Evolutionary conservation across 768 basidiomycete species (phyloP), one percentile per base, ranked within the genome.

Genomic region (Tylopilus plumbeoviolaceoides): DNA sequence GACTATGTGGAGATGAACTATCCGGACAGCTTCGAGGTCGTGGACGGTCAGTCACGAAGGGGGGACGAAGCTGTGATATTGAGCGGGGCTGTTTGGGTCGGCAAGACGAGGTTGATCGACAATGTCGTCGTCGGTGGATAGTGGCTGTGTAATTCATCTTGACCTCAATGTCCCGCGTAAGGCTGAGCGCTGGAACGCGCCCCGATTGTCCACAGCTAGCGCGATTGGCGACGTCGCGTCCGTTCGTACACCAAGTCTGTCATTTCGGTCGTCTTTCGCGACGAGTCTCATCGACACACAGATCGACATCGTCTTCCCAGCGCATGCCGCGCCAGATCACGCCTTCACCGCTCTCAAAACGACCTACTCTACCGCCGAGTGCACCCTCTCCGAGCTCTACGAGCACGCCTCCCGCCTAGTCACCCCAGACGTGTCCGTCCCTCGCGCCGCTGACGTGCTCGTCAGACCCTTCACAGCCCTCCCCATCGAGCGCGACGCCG

Each of bases 1-100:
- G 94, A 98, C 64, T 98, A 98, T 64, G 71, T 99, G 58, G 84
- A 92, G 70, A 78, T 98, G 71, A 98, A 95, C 66, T 83, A 93
- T 63, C 76, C 85, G 40, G 74, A 81, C 23, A 86, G 81, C 44
- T 90, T 98, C 58, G 83, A 87, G 20, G 73, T 81, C 3, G 53
- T 95, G 23, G 72, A 75, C 44, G 54, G 69, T 15, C 60, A 54
- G 38, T 48, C 54, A 18, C 65, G 62, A 48, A 69, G 57, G 52
- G 58, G 63, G 14, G 47, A 65, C 55, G 65, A 67, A 55, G 18
- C 64, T 56, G 82, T 87, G 28, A 81, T 97, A 20, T 61, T 98
- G 47, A 95, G 92, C 55, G 94, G 92, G 2, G 93, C 91, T 27
- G 63, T 95, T 56, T 89, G 87, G 80, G 80, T 95, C 3, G 91